Base-by-base conservation (phyloP, 495 filamentous ascomycete genomes). In the Cenococcum geophilum region DNA sequence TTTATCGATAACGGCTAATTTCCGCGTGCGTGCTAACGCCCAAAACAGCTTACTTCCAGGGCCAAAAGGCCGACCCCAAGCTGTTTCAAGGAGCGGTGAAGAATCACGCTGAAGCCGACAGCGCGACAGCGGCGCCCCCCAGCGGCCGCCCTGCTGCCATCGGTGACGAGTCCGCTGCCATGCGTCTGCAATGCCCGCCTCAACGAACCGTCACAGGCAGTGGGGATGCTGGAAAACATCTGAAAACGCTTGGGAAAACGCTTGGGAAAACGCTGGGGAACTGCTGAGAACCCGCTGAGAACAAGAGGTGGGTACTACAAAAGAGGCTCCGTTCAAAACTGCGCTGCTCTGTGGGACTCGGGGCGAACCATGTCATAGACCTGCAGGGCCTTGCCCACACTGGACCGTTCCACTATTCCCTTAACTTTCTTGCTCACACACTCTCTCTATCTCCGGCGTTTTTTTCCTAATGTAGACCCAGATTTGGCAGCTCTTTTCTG, bases 11-110 rank as follows among this genome's bases (percentile, higher is more conserved):
- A 51, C 49, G 49, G 23, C 23, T 16, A 14, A 32, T 25, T 32
- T 16, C 21, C 49, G 9, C 5, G 49, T 23, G n/a, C n/a, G 48
- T 23, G 49, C 49, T 52, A 52, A 32, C 25, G 21, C 49, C 21
- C 18, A 20, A 32, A 23, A 5, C 14, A 52, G 21, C 16, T 16
- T 32, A 32, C 16, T 16, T 23, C 25, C 21, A 23, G 49, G 18
- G 20, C 20, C 21, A 25, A 52, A 51, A 18, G 49, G 21, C 49
- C 14, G 40, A 52, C 25, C 18, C 3, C 27, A 32, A 22, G 27
- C 58, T 52, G 64, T 62, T 67, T 67, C 60, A 59, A 57, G 58
- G 60, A 57, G 64, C 64, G 64, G 64, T 67, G 64, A 55, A 50
- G 55, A 34, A 57, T 60, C 51, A 60, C 59, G n/a, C 20, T 48